A percentile compares a stretch with the other conserved stretches of the same genome.
These are phyloP conservation scores for Macrocybe sp. DNA, from an alignment of 1,284 basidiomycete species.

Conservation along the genomic window DNA sequence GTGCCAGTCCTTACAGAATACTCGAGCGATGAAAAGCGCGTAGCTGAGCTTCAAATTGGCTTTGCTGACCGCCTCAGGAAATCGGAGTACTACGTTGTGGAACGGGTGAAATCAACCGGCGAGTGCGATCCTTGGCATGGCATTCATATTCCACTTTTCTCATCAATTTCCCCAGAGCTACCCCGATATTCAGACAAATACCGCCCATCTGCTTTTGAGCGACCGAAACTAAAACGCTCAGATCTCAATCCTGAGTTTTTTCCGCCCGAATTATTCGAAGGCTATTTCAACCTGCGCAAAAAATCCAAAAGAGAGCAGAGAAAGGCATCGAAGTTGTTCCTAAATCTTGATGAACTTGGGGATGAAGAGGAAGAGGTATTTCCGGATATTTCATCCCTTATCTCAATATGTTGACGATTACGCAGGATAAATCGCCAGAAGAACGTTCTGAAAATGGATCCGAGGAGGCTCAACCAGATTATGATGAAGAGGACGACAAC, in stretches of 20 bases:
- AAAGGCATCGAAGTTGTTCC: slow-evolving; percentile 26
- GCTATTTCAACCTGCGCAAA: slow-evolving; percentile 70
- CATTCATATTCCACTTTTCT: neutral
- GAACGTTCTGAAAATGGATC: slow-evolving; percentile 62
- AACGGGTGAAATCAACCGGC: slow-evolving; percentile 64
- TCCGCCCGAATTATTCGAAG: slow-evolving; percentile 68
- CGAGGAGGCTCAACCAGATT: slow-evolving; percentile 60
- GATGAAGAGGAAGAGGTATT: slow-evolving; percentile 51
- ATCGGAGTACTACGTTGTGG: slow-evolving; percentile 71
- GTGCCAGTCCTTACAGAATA: slow-evolving; percentile 60
- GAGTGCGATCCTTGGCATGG: slow-evolving; percentile 7
- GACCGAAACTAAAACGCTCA: slow-evolving; percentile 61
- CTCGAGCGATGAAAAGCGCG: slow-evolving; percentile 56
- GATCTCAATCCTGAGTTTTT: slow-evolving; percentile 73
- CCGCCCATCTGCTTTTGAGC: slow-evolving; percentile 50
- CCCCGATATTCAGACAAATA: slow-evolving; percentile 80
- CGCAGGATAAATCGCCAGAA: slow-evolving; percentile 60
- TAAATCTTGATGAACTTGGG: slow-evolving; percentile 59
- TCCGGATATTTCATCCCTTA: slow-evolving; percentile 12
- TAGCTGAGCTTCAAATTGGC: slow-evolving; percentile 62
- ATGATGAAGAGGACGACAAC: slow-evolving; percentile 81
- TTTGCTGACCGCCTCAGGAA: slow-evolving; percentile 57
- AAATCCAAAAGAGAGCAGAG: slow-evolving; percentile 34
- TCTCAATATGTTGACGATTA: slow-evolving; percentile 7
- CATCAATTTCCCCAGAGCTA: slow-evolving; percentile 42